phyloP scores from a whole-genome alignment of 2,329 filamentous ascomycete species.

The Trichophyton verrucosum region DNA sequence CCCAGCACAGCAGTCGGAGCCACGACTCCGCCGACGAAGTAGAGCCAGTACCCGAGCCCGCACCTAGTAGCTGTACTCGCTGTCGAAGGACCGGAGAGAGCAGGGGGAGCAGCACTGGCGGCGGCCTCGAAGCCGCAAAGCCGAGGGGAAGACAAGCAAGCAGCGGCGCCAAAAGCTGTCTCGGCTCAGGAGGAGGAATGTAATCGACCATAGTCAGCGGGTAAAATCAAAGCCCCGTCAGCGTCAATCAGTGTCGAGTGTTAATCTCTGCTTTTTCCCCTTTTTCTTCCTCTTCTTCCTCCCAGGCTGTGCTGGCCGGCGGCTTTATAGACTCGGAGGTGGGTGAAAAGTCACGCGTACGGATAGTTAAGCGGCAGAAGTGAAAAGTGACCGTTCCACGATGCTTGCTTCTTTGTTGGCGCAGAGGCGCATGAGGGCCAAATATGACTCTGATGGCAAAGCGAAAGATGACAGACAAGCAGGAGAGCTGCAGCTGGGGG shows the following conservation, averaged over 20 bases:
- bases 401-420: slow-evolving; percentile 1
- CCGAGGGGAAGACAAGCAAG: slow-evolving; percentile 52
- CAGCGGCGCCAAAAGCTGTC: slow-evolving; percentile 47
- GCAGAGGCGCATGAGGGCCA: background rate
- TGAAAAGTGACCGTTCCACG: background rate
- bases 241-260: background rate
- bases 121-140: slow-evolving; percentile 46
- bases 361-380: background rate
- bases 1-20: slow-evolving; percentile 50
- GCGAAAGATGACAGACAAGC: background rate
- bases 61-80: slow-evolving; percentile 45
- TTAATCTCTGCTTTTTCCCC: too few species aligned
- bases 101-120: slow-evolving; percentile 48
- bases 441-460: background rate
- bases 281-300: background rate
- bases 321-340: background rate
- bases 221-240: background rate
- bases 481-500: background rate
- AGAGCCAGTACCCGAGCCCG: slow-evolving; percentile 30
- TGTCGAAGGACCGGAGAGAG: slow-evolving; percentile 53
- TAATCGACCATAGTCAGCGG: slow-evolving; percentile 38
- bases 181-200: slow-evolving; percentile 44
- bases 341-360: background rate
- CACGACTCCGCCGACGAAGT: slow-evolving; percentile 40
- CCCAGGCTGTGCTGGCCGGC: background rate